phyloP scores from a whole-genome alignment of 768 basidiomycete genomes.

The Lactarius pseudohatsudake region DNA sequence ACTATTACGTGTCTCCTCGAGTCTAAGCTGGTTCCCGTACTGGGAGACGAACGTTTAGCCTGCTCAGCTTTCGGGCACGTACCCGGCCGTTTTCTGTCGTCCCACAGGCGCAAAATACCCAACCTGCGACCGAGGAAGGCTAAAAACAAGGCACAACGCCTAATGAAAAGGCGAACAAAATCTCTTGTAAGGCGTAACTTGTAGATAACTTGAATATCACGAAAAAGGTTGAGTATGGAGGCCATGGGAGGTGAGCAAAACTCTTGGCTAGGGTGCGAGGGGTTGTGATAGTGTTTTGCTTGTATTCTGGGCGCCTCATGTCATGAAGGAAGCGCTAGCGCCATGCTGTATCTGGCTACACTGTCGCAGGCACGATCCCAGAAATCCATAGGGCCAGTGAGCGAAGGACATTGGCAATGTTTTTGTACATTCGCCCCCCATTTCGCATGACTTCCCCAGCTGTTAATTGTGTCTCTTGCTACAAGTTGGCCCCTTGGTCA shows the following conservation, averaged over 20 bases:
- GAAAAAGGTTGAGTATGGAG: constrained; percentile 5
- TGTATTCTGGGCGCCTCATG: background rate
- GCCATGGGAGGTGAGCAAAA: constrained; percentile 2
- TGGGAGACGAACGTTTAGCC: background rate
- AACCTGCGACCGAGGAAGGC: constrained; percentile 13
- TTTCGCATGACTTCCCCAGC: background rate
- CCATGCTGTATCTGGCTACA: background rate
- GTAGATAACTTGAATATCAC: background rate
- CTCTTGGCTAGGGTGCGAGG: background rate
- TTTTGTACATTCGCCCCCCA: background rate
- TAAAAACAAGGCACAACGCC: constrained; percentile 6
- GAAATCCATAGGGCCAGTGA: background rate
- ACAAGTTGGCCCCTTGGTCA: background rate
- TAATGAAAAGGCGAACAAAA: background rate
- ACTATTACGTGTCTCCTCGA: background rate
- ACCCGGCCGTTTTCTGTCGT: background rate
- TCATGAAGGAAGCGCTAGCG: background rate
- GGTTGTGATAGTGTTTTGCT: background rate
- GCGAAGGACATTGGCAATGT: background rate
- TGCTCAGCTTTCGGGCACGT: background rate
- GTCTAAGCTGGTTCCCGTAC: background rate
- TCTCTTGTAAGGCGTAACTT: constrained; percentile 7
- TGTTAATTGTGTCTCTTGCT: background rate
- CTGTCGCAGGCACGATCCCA: background rate
- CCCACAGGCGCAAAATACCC: background rate